These are phyloP conservation scores for Massarina eburnea DNA, from an alignment of 2,329 filamentous ascomycete genomes.

Conservation along the genomic window DNA sequence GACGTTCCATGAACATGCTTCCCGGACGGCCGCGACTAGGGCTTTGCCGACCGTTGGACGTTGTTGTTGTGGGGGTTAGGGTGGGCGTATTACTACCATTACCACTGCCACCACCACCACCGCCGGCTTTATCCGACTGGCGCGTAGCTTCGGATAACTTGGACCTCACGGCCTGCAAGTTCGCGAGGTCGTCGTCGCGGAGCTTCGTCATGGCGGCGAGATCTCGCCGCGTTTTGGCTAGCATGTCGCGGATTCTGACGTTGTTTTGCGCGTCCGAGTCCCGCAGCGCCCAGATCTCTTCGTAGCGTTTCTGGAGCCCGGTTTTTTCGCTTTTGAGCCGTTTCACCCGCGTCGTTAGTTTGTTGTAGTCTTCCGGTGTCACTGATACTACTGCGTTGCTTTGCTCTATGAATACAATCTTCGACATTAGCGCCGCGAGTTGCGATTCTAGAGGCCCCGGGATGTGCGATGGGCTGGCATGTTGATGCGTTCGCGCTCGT, in stretches of 20 bases:
- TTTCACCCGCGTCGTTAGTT: constrained; percentile 33
- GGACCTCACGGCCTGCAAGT: constrained; percentile 42
- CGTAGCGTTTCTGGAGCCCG: constrained; percentile 38
- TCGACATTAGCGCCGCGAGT: constrained; percentile 41
- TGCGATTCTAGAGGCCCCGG: constrained; percentile 41
- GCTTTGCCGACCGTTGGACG: constrained; percentile 18
- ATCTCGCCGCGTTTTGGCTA: constrained; percentile 44
- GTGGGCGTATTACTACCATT: too few species aligned
- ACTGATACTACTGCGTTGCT: constrained; percentile 38
- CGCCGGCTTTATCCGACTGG: constrained; percentile 32
- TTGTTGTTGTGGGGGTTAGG: constrained; percentile 7
- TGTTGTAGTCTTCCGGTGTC: constrained; percentile 41
- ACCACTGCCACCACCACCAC: too few species aligned
- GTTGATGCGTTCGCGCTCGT: constrained; percentile 22
- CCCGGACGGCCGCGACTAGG: constrained; percentile 30
- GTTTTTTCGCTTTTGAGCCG: constrained; percentile 43
- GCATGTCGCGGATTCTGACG: constrained; percentile 44
- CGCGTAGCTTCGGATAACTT: constrained; percentile 46
- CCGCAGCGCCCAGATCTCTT: constrained; percentile 45
- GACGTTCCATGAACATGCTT: constrained; percentile 36
- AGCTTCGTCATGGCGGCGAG: constrained; percentile 44
- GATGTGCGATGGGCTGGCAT: constrained; percentile 16
- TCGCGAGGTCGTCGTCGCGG: constrained; percentile 46
- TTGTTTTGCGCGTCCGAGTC: constrained; percentile 49
- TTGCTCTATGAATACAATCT: constrained; percentile 39